phyloP scores from a whole-genome alignment of 2,329 filamentous ascomycete species.

The Xylariaceae sp. region DNA sequence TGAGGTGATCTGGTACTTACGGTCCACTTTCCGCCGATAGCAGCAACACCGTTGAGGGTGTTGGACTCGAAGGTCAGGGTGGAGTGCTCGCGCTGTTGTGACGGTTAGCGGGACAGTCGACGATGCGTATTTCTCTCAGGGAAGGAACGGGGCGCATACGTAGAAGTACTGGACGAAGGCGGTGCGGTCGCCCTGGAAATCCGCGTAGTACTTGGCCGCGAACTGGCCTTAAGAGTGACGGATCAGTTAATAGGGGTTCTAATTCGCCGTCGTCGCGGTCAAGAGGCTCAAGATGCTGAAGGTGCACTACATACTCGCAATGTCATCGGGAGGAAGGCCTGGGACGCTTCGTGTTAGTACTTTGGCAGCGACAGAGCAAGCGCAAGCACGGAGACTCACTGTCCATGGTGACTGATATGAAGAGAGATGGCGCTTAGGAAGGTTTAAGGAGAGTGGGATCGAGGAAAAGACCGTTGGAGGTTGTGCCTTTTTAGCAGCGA shows the following conservation, averaged over 20 bases:
- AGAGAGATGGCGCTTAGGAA: neutral
- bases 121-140: neutral
- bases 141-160: slow-evolving; percentile 14
- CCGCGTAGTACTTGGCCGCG: slow-evolving; percentile 18
- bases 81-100: slow-evolving; percentile 65
- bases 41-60: slow-evolving; percentile 56
- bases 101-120: slow-evolving; percentile 16
- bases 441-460: neutral
- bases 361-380: neutral
- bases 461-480: neutral
- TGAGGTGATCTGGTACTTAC: slow-evolving; percentile 47
- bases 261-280: neutral
- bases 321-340: slow-evolving; percentile 21
- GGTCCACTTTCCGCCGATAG: slow-evolving; percentile 74
- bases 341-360: slow-evolving; percentile 9
- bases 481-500: neutral
- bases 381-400: slow-evolving; percentile 12
- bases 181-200: slow-evolving; percentile 15
- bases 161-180: slow-evolving; percentile 20
- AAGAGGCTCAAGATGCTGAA: neutral
- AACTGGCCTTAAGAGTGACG: slow-evolving; percentile 14
- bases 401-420: slow-evolving; percentile 12
- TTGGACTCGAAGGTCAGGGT: slow-evolving; percentile 89
- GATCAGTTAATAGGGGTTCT: neutral
- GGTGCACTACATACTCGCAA: slow-evolving; percentile 18